Base-by-base conservation (phyloP, 768 basidiomycete species). In the Coprinopsis cinerea region DNA sequence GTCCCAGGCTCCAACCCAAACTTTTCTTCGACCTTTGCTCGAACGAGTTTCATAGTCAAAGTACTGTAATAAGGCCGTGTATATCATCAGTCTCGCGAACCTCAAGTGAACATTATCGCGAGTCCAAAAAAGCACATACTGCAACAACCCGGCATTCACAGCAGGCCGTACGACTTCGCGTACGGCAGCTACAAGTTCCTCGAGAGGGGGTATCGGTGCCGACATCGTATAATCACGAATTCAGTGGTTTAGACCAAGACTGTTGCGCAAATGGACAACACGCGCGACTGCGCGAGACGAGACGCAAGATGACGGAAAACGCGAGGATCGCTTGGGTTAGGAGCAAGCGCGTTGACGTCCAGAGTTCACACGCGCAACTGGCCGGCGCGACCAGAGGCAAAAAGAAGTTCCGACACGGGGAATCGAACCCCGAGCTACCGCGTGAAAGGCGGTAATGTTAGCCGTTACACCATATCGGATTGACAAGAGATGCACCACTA, bases 381-480 rank as follows among this genome's bases (percentile, higher is more conserved):
- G 30, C 30, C 30, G 15, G 6, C 11, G 10, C 11, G 10, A 39
- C 6, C 7, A 18, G 17, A 10, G 17, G 18, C 36, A 11, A 9
- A 20, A 43, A 5, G 23, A 13, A 20, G 30, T 59, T 56, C 57
- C 56, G 65, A 58, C 62, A 68, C 58, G 48, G 72, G 73, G 45
- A 61, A 68, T 69, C 67, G 67, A 69, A 69, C 66, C 57, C 61
- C 69, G 59, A 67, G 66, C 60, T 66, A 63, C 69, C 64, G 65
- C 61, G 70, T 72, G 76, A 77, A 69, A 78, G 76, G 76, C 76
- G 76, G 74, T 69, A 76, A 78, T 77, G 76, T 76, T 78, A 74
- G 75, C 76, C 76, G 62, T 77, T 78, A 77, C 76, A 77, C 76
- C 76, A 77, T 77, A 77, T 56, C 63, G 57, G 59, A 57, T 45